Evolutionary conservation across 2,329 filamentous ascomycete species (phyloP), one percentile per base, ranked within the genome.

Genomic region (Pseudocercospora cruenta): DNA sequence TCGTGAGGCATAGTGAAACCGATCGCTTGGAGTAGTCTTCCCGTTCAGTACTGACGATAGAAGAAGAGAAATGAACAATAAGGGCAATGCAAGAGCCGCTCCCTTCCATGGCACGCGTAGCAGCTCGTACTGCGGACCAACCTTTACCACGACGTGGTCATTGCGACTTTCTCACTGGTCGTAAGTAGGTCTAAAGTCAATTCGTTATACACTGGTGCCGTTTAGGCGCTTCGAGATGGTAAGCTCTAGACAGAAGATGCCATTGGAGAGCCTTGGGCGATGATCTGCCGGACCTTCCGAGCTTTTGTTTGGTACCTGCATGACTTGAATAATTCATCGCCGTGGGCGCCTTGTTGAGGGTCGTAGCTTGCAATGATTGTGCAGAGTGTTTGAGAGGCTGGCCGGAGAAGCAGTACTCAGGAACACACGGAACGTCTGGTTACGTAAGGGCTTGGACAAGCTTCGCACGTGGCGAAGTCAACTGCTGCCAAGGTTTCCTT

Each of bases 1-100:
- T 67, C 45, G 28, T 69, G 72, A 63, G 74, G 74, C 76, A 77
- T 76, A 31, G 70, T 72, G 21, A 12, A 19, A 19, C 19, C 6
- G 5, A 8, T 4, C 6, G 36, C 36, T 39, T 39, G 16, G 7
- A 6, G 12, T 9, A 49, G 9, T 22, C 45, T 22, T 36, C 3
- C 12, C 12, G 33, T 36, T 36, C 33, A 36, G 33, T 36, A 36
- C 33, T 16, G 33, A 4, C 12, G 4, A 16, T 36, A 10, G 33
- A 36, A 4, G 33, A 10, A 22, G 3, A 22, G 21, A 3, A 22
- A 49, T 4, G 12, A 21, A 14, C 2, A 1, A 22, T 6, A 10
- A 49, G 21, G n/a, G 7, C 45, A 9, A 22, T 22, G n/a, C n/a
- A 21, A 22, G n/a, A 49, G 21, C 16, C 43, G 19, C 14, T 24